Evolutionary conservation across 805 yeast genomes (phyloP).

Genomic region (Priceomyces carsonii): DNA sequence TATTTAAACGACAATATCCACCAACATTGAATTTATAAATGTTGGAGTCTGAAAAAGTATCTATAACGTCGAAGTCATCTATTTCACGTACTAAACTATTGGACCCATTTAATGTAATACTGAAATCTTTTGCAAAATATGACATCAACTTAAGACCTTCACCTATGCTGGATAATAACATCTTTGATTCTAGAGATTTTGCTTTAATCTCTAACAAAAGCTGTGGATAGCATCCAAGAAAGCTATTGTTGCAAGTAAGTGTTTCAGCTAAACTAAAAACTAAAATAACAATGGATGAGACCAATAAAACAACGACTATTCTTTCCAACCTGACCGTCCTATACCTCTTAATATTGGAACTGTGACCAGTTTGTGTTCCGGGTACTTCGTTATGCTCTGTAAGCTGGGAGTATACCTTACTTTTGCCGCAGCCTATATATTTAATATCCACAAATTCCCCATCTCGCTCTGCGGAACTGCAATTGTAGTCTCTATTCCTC

Average conservation of each 20-base stretch:
- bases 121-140: conserved; percentile 47
- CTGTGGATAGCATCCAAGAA: conserved; percentile 42
- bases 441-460: too few relatives aligned
- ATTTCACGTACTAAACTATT: conserved; percentile 1
- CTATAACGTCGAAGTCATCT: conserved; percentile 30
- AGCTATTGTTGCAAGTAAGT: conserved; percentile 30
- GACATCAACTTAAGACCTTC: conserved; percentile 47
- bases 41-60: conserved; percentile 45
- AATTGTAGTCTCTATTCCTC: too few relatives aligned
- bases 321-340: too few relatives aligned
- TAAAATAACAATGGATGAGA: conserved; percentile 17
- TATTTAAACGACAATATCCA: conserved; percentile 49
- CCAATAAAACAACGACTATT: conserved; percentile 6
- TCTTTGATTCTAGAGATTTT: conserved; percentile 32
- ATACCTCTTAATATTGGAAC: too few relatives aligned
- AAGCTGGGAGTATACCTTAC: too few relatives aligned
- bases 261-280: conserved; percentile 16
- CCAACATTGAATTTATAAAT: conserved; percentile 44
- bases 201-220: conserved; percentile 40
- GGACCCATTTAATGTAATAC: conserved; percentile 15
- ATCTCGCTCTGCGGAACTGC: too few relatives aligned
- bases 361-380: too few relatives aligned
- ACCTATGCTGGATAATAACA: conserved; percentile 31
- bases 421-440: too few relatives aligned
- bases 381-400: too few relatives aligned